These are phyloP conservation scores for Raffaelea ambrosiae DNA, from an alignment of 2,329 filamentous ascomycete genomes.

Conservation along the genomic window DNA sequence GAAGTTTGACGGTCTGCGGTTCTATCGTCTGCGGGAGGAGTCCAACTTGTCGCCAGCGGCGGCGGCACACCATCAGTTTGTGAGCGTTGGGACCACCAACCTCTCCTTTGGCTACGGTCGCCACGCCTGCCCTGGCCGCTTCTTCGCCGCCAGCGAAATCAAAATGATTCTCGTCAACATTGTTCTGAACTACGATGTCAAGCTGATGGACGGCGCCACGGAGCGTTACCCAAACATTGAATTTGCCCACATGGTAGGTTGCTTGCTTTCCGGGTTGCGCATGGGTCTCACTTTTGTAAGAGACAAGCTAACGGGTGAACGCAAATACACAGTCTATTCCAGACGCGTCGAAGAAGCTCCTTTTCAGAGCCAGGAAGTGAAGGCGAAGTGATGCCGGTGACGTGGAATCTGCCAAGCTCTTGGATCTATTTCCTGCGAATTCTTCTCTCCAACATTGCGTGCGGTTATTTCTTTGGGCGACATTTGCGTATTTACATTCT, in stretches of 20 bases:
- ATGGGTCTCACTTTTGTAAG: not conserved
- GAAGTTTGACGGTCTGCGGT: conserved; percentile 29
- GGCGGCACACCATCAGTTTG: conserved; percentile 27
- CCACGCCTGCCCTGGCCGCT: conserved; percentile 29
- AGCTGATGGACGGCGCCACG: conserved; percentile 15
- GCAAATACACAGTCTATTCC: not conserved
- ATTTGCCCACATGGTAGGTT: conserved; percentile 9
- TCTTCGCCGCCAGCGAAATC: conserved; percentile 29
- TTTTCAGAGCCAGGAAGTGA: too few species aligned
- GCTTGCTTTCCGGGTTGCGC: not conserved
- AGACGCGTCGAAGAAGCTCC: not conserved
- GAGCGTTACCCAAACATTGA: conserved; percentile 18
- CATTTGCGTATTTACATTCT: too few species aligned
- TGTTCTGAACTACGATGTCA: conserved; percentile 22
- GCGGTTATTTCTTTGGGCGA: too few species aligned
- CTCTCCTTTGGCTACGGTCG: conserved; percentile 31
- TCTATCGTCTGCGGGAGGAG: conserved; percentile 9
- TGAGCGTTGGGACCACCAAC: conserved; percentile 22
- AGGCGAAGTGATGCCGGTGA: too few species aligned
- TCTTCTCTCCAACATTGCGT: too few species aligned
- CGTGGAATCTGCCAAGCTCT: too few species aligned
- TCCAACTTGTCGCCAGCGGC: conserved; percentile 8
- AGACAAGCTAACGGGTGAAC: too few species aligned
- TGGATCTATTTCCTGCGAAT: too few species aligned
- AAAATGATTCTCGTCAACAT: conserved; percentile 24